phyloP scores from a whole-genome alignment of 352 stramenopile genomes.

The Phytophthora citricola region DNA sequence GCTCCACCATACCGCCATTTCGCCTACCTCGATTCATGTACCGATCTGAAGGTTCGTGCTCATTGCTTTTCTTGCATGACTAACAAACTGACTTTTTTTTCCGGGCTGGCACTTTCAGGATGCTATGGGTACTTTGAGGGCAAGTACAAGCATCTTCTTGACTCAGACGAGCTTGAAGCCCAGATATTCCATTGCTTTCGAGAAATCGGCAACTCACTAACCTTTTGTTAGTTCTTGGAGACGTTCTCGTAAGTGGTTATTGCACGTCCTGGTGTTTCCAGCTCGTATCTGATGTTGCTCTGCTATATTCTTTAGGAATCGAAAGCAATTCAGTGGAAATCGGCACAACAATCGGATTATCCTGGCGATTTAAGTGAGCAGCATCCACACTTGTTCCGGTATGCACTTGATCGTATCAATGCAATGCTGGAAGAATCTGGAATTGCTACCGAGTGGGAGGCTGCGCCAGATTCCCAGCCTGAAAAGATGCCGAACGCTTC shows the following conservation, averaged over 20 bases:
- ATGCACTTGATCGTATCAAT: conserved; percentile 33
- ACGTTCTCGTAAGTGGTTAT: conserved; percentile 37
- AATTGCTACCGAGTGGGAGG: conserved; percentile 52
- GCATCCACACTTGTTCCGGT: conserved; percentile 28
- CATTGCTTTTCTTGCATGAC: background rate
- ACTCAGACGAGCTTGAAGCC: conserved; percentile 78
- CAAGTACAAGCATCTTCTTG: conserved; percentile 82
- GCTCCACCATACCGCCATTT: conserved; percentile 74
- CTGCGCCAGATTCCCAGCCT: conserved; percentile 37
- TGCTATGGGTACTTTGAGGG: conserved; percentile 86
- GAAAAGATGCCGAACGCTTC: conserved; percentile 53
- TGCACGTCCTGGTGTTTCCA: background rate
- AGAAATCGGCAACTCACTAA: conserved; percentile 79
- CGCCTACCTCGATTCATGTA: conserved; percentile 77
- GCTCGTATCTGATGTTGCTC: background rate
- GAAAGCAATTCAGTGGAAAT: conserved; percentile 14
- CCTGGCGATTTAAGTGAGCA: background rate
- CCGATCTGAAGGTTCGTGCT: conserved; percentile 50
- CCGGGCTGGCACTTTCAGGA: conserved; percentile 24
- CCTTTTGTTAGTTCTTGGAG: conserved; percentile 61
- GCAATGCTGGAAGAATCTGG: conserved; percentile 40
- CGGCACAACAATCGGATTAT: conserved; percentile 8
- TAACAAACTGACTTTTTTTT: background rate
- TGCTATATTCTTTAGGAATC: conserved; percentile 6
- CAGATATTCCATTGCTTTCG: conserved; percentile 87